Conservation (phyloP, 2,329 filamentous ascomycete genomes). For the Monosporascus sp. region DNA sequence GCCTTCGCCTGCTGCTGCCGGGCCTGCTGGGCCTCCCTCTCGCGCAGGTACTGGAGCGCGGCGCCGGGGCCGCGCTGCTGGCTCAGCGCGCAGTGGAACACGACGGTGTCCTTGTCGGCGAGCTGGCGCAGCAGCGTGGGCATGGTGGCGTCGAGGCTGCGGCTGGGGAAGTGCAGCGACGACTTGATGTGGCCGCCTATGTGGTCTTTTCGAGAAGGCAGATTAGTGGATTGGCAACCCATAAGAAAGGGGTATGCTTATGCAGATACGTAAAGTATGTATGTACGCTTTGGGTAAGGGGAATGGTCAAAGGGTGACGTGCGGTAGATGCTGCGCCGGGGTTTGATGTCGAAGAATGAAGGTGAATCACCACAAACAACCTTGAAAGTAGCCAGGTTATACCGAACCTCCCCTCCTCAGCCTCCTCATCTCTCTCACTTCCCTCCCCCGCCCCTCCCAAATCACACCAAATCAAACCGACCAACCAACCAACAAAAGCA, state of each 20-base stretch:
- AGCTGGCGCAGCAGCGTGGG: slow-evolving; percentile 79
- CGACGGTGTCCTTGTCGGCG: slow-evolving; percentile 71
- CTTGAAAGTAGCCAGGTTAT: too few relatives aligned
- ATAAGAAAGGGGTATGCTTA: neutral
- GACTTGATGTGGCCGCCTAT: slow-evolving; percentile 84
- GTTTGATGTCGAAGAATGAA: neutral
- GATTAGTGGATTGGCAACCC: neutral
- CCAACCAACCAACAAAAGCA: neutral
- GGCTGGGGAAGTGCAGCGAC: slow-evolving; percentile 70
- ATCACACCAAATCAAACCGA: too few relatives aligned
- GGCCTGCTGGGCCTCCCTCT: slow-evolving; percentile 47
- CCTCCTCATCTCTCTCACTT: too few relatives aligned
- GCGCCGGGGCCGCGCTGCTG: slow-evolving; percentile 86
- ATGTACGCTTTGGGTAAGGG: neutral
- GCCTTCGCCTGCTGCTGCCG: slow-evolving; percentile 14
- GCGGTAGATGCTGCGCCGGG: neutral
- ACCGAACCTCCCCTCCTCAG: too few relatives aligned
- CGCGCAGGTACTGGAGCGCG: slow-evolving; percentile 72
- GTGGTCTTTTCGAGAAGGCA: slow-evolving; percentile 55
- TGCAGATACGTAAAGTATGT: too few relatives aligned
- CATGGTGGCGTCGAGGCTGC: slow-evolving; percentile 68
- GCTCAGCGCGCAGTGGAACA: slow-evolving; percentile 91
- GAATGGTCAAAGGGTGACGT: slow-evolving; percentile 1
- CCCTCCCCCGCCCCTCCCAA: too few relatives aligned
- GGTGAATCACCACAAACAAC: neutral